Conservation (phyloP, 768 basidiomycete genomes). For the Trametes elegans region DNA sequence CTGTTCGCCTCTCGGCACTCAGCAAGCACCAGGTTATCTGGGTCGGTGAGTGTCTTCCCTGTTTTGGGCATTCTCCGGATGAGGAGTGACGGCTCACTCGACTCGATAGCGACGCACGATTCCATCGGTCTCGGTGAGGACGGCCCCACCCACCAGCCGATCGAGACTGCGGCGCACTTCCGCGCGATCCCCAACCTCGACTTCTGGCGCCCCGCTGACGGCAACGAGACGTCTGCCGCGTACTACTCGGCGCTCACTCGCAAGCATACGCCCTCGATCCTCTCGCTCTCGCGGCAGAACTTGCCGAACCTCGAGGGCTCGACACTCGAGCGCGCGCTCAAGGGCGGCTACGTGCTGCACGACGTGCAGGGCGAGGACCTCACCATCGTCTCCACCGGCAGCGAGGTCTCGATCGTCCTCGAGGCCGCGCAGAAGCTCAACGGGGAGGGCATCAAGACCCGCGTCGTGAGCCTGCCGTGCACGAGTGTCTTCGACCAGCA, state of each 20-base stretch:
- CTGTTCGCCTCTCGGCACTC: slow-evolving; percentile 87
- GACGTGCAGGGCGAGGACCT: slow-evolving; percentile 80
- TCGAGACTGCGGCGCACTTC: slow-evolving; percentile 84
- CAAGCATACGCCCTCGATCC: slow-evolving; percentile 75
- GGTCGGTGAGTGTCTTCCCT: slow-evolving; percentile 62
- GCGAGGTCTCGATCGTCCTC: slow-evolving; percentile 84
- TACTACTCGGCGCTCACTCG: slow-evolving; percentile 80
- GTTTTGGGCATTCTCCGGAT: not conserved
- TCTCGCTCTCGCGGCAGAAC: slow-evolving; percentile 85
- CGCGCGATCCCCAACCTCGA: slow-evolving; percentile 89
- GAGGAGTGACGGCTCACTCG: too few relatives aligned
- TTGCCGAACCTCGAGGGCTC: slow-evolving; percentile 90
- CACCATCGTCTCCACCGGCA: slow-evolving; percentile 87
- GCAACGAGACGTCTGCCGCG: slow-evolving; percentile 95
- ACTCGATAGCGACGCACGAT: slow-evolving; percentile 78
- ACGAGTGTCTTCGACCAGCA: slow-evolving; percentile 88
- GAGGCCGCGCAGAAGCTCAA: slow-evolving; percentile 83
- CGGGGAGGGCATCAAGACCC: slow-evolving; percentile 73
- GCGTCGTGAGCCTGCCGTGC: slow-evolving; percentile 87
- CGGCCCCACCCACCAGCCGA: slow-evolving; percentile 94
- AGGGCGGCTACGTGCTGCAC: slow-evolving; percentile 88
- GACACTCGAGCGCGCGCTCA: slow-evolving; percentile 75
- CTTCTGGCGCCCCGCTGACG: slow-evolving; percentile 93
- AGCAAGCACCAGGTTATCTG: slow-evolving; percentile 90
- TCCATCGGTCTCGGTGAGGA: slow-evolving; percentile 93